Base-by-base conservation (phyloP, 495 filamentous ascomycete genomes). In the Penicillium desertorum region DNA sequence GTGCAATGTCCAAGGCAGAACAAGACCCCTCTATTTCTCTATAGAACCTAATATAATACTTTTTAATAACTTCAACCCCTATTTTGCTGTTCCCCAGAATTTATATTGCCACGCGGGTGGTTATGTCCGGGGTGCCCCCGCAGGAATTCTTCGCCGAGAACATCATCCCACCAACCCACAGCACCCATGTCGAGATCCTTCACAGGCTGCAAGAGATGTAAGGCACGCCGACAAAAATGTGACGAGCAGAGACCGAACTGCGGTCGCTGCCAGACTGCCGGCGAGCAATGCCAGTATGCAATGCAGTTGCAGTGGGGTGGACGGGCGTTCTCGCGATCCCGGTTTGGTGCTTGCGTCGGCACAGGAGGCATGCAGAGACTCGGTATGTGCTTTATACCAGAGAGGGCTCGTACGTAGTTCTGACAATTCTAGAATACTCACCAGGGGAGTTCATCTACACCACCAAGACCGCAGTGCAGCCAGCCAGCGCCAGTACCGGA, bases 401-500 rank as follows among this genome's bases (percentile, higher is more conserved):
- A 14, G 11, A 12, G 16, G 16, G 16, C 27, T 30, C 19, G 23
- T 23, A 16, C 17, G 12, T 51, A 23, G 11, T 14, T 16, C 53
- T 63, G 36, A 58, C 45, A 8, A 2, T 25, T 22, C 2, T 46
- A 78, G 76, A 79, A 63, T 79, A 79, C 57, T 79, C 76, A 4
- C 76, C 76, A 8, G 76, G 76, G 11, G 73, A 79, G 60, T 77
- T 77, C 42, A 75, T 78, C 57, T 78, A 77, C 61, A 77, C 75
- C 43, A 74, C 75, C 32, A 53, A 53, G 25, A 23, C 39, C 27
- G 60, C 74, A 34, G 42, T 54, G n/a, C 54, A 41, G 39, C 29
- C 55, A 47, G 51, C 52, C 54, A n/a, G 37, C 61, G 10, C 52
- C 23, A 44, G 25, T 17, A 36, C 63, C 17, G 61, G 30, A 37